Conservation (phyloP, 148 eudicot genomes). For the Chenopodium suecicum region DNA sequence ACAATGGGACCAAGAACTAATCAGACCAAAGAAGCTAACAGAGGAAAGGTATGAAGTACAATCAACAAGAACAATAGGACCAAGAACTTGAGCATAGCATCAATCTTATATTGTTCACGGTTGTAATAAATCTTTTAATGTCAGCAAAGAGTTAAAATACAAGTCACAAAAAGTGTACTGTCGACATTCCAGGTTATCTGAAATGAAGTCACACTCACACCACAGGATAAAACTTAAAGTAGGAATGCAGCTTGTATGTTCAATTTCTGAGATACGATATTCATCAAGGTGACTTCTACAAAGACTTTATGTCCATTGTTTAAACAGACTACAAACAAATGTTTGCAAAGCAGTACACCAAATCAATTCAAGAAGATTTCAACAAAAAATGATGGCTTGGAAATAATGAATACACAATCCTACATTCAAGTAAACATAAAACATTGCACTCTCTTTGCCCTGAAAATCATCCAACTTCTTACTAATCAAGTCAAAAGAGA, state of each 20-base stretch:
- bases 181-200: neutral
- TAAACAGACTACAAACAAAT: neutral
- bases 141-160: neutral
- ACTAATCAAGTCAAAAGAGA: neutral
- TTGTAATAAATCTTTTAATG: no score
- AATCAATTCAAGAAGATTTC: neutral
- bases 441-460: neutral
- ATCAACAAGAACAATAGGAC: slow-evolving; percentile 5
- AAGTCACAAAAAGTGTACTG: neutral
- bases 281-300: neutral
- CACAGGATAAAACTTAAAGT: neutral
- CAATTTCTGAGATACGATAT: neutral
- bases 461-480: neutral
- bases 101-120: neutral
- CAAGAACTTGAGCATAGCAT: neutral
- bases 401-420: neutral
- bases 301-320: neutral
- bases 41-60: neutral
- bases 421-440: neutral
- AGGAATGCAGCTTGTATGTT: neutral
- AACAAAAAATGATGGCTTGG: neutral
- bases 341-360: neutral
- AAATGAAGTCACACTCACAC: neutral
- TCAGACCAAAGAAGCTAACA: slow-evolving; percentile 8
- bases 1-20: neutral